A percentile compares a stretch with the other conserved stretches of the same genome.
Evolutionary conservation across 1,284 basidiomycete genomes (phyloP).

Genomic region (Entoloma clypeatum): DNA sequence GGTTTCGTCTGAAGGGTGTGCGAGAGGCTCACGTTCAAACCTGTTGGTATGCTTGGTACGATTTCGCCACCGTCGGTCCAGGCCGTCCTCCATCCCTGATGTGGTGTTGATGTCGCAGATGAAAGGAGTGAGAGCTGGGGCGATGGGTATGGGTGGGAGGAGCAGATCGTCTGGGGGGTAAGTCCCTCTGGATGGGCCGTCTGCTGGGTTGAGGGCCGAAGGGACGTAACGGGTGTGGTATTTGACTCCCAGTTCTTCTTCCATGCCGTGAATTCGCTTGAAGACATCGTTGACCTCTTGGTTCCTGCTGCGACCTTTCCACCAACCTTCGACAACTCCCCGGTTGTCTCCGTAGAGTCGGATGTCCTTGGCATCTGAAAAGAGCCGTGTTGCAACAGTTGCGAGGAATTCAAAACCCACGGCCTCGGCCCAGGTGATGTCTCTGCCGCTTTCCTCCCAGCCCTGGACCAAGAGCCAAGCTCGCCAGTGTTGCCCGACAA

Average conservation of each 20-base stretch:
- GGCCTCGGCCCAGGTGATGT: slow-evolving; percentile 29
- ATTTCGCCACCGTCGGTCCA: no score
- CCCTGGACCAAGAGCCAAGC: slow-evolving; percentile 31
- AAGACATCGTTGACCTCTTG: slow-evolving; percentile 20
- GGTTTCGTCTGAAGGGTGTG: no score
- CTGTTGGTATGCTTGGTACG: no score
- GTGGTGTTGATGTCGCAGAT: slow-evolving; percentile 12
- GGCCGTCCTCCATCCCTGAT: slow-evolving; percentile 3
- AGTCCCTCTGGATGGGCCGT: slow-evolving; percentile 35
- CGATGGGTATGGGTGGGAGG: slow-evolving; percentile 32
- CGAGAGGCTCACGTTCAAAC: no score
- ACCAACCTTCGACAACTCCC: slow-evolving; percentile 34
- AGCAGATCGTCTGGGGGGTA: slow-evolving; percentile 26
- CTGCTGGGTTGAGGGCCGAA: slow-evolving; percentile 36
- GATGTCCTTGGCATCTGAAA: slow-evolving; percentile 17
- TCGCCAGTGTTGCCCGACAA: slow-evolving; percentile 31
- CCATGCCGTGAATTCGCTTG: slow-evolving; percentile 31
- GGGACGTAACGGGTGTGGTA: slow-evolving; percentile 28
- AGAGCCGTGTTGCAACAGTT: slow-evolving; percentile 7
- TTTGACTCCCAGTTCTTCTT: slow-evolving; percentile 24
- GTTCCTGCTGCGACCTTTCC: slow-evolving; percentile 28
- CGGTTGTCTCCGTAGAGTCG: slow-evolving; percentile 31
- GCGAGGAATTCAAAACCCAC: slow-evolving; percentile 34
- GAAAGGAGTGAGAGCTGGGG: slow-evolving; percentile 16
- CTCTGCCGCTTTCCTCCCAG: slow-evolving; percentile 26